Conservation (phyloP, 208 protist species). For the Acanthamoeba rhysodes region DNA sequence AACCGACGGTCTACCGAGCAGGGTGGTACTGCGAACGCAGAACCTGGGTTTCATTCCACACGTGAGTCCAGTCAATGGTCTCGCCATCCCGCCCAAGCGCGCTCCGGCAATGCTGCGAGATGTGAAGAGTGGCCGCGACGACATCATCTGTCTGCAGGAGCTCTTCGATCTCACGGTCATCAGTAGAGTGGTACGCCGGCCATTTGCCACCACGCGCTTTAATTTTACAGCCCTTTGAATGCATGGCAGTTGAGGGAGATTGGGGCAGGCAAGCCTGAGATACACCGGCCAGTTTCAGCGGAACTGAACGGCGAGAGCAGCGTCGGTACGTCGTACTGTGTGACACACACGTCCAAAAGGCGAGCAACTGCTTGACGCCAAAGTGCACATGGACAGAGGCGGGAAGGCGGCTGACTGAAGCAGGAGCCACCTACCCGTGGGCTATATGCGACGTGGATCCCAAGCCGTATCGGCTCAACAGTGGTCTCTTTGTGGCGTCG, state of each 20-base stretch:
- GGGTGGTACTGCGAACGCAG: conserved; percentile 11
- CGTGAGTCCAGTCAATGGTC: conserved; percentile 26
- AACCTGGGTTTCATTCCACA: conserved; percentile 51
- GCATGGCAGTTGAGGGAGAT: background rate
- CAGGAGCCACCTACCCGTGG: conserved; percentile 20
- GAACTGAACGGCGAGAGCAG: background rate
- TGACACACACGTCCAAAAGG: no score
- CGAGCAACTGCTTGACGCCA: background rate
- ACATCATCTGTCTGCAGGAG: conserved; percentile 42
- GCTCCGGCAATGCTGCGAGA: conserved; percentile 12
- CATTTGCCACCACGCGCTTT: no score
- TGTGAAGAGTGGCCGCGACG: background rate
- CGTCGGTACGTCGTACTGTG: background rate
- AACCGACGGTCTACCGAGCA: background rate
- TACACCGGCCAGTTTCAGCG: background rate
- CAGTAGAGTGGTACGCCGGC: background rate
- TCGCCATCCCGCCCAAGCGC: conserved; percentile 18
- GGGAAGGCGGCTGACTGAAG: background rate
- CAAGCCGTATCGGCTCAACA: conserved; percentile 61
- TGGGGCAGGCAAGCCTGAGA: background rate
- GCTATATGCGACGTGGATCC: conserved; percentile 12
- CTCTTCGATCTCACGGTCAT: conserved; percentile 24
- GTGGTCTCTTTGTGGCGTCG: conserved; percentile 38
- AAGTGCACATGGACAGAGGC: background rate
- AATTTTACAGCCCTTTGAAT: background rate